phyloP scores from a whole-genome alignment of 2,329 filamentous ascomycete genomes.

The Botrytis fragariae region DNA sequence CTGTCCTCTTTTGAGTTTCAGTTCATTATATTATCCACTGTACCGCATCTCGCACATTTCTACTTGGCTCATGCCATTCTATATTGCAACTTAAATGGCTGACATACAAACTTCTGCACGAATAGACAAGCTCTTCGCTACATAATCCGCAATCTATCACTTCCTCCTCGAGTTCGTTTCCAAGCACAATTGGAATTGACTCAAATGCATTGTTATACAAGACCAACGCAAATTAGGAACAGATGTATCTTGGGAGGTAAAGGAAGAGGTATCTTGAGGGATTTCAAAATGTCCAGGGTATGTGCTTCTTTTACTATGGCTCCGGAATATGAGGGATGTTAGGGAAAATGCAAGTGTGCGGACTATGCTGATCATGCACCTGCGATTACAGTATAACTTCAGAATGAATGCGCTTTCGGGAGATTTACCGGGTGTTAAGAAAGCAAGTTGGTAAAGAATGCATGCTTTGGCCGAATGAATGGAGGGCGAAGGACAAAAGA shows the following conservation, averaged over 20 bases:
- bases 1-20: neutral
- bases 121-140: constrained; percentile 86
- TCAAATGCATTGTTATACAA: constrained; percentile 95
- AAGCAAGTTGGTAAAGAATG: constrained; percentile 81
- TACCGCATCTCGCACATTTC: neutral
- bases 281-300: constrained; percentile 90
- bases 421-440: constrained; percentile 85
- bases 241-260: constrained; percentile 91
- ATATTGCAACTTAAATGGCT: neutral
- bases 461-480: neutral
- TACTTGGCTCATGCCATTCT: neutral
- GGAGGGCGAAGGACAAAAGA: neutral
- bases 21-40: neutral
- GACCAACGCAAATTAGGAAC: constrained; percentile 90
- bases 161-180: constrained; percentile 77
- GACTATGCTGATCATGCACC: constrained; percentile 5
- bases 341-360: neutral
- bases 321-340: neutral
- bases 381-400: constrained; percentile 74
- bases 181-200: constrained; percentile 90
- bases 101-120: constrained; percentile 10
- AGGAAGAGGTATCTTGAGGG: constrained; percentile 82
- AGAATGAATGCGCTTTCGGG: constrained; percentile 83
- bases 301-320: constrained; percentile 41
- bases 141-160: constrained; percentile 87